Base-by-base conservation (phyloP, 2,329 filamentous ascomycete genomes). In the Aspergillus jensenii region DNA sequence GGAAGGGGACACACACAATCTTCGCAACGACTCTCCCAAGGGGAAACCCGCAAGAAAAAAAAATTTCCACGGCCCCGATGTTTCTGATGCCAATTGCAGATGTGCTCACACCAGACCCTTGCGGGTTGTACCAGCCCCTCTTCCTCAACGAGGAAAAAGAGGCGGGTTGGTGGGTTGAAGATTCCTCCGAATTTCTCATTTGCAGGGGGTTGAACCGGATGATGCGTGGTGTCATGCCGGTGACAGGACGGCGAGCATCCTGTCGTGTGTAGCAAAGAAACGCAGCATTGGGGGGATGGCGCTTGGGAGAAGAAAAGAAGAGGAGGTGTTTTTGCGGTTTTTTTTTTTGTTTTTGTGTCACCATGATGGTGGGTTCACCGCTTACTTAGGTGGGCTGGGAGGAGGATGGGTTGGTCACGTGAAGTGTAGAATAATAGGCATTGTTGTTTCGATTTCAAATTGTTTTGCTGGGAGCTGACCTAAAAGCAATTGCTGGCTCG, bases 141-240 rank as follows among this genome's bases (percentile, higher is more conserved):
- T 25, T 31, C 19, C 41, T 58, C 59, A 37, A n/a, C 27, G 27
- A 31, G 62, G 63, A 61, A 67, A 65, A 66, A 68, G 70, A 72
- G 72, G 75, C 72, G 73, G 78, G 77, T 75, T 79, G 56, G 62
- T 61, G 71, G 55, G 75, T 33, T 91, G 90, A 91, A 93, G 90
- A 93, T 87, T 95, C 90, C 91, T 95, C 91, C 90, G 90, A 95
- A 93, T 95, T 95, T 95, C 90, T 91, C 90, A 93, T 91, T 91
- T 93, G 91, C 90, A 79, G 77, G 62, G 59, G 47, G 19, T 47
- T 39, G 25, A 11, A 8, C 66, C 62, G 44, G 41, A 9, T 41
- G 60, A 57, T 43, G 41, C 48, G 55, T 50, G 14, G 46, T 53
- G 56, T 59, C 61, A 56, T 58, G 35, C 15, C 40, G 52, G 67